Evolutionary conservation across 2,329 filamentous ascomycete genomes (phyloP).

Genomic region (Geosmithia morbida): DNA sequence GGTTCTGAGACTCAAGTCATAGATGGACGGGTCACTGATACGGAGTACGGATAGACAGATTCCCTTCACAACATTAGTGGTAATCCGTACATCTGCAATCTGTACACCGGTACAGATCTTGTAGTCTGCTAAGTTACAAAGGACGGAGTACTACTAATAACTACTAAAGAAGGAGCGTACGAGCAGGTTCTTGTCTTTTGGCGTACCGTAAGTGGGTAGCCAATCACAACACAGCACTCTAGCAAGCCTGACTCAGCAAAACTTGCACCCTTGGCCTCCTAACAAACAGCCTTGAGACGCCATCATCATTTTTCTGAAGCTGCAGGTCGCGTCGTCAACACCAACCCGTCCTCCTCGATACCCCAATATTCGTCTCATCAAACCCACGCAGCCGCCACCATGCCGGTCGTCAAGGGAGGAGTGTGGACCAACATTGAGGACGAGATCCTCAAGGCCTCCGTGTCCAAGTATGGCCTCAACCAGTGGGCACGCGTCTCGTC

Average conservation of each 20-base stretch:
- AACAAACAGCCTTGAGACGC: not conserved
- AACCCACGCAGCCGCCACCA: constrained; percentile 18
- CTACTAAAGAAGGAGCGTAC: too few species aligned
- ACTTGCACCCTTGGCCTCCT: not conserved
- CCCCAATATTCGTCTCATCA: not conserved
- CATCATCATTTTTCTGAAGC: constrained; percentile 1
- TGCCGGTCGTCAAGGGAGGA: constrained; percentile 62
- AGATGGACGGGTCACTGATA: too few species aligned
- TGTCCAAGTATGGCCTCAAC: constrained; percentile 89
- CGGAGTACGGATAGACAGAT: too few species aligned
- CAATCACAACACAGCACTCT: not conserved
- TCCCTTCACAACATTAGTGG: too few species aligned
- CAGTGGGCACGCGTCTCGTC: constrained; percentile 99
- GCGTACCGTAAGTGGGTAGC: not conserved
- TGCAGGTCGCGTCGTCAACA: not conserved
- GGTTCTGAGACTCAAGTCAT: too few species aligned
- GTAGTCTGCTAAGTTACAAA: too few species aligned
- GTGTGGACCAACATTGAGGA: constrained; percentile 73
- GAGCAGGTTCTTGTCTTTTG: not conserved
- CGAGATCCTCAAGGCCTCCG: constrained; percentile 91
- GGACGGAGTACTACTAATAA: not conserved
- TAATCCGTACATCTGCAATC: too few species aligned
- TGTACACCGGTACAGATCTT: too few species aligned
- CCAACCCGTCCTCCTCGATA: not conserved
- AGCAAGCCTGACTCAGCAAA: not conserved